Base-by-base conservation (phyloP, 495 filamentous ascomycete species). In the Melanomma pulvis-pyrius region DNA sequence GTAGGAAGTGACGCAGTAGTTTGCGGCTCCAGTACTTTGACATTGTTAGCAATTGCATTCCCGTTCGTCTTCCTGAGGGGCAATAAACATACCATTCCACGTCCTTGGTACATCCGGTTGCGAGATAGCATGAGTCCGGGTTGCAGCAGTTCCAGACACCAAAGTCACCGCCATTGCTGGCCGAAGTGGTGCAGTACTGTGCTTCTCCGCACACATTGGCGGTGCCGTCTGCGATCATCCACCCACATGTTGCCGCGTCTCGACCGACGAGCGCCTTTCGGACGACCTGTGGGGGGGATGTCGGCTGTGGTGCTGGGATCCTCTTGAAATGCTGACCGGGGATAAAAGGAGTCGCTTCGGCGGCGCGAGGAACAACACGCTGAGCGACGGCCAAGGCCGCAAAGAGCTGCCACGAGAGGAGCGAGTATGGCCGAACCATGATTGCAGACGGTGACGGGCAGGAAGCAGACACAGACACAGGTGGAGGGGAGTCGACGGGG, bases 111-210 rank as follows among this genome's bases (percentile, higher is more conserved):
- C 57, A 60, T 3, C n/a, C 28, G 2, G 21, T 34, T 34, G 46
- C 36, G 4, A 22, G 1, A 21, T 28, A 60, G 26, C 57, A 60
- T 5, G 57, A 60, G 36, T 50, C 57, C 12, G 57, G 39, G 44
- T 60, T 60, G 44, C 57, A 60, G 44, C 57, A 60, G 25, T 60
- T 60, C 57, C 57, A 60, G 32, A 48, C 57, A 15, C 57, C 57
- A 22, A 50, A 60, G 1, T 28, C 3, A 15, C 41, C 39, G 12
- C 7, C 17, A 9, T 44, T 44, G 13, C 39, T 44, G 2, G 57
- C 44, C 44, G 41, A 28, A 12, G 57, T 60, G 1, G 25, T 49
- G 28, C 57, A 60, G 29, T 60, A 60, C 29, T 60, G 57, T 19
- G 21, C 1, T 8, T 26, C 9, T 5, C 57, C 57, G 22, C 57